Base-by-base conservation (phyloP, 2,329 filamentous ascomycete species). In the Juglanconis juglandina region DNA sequence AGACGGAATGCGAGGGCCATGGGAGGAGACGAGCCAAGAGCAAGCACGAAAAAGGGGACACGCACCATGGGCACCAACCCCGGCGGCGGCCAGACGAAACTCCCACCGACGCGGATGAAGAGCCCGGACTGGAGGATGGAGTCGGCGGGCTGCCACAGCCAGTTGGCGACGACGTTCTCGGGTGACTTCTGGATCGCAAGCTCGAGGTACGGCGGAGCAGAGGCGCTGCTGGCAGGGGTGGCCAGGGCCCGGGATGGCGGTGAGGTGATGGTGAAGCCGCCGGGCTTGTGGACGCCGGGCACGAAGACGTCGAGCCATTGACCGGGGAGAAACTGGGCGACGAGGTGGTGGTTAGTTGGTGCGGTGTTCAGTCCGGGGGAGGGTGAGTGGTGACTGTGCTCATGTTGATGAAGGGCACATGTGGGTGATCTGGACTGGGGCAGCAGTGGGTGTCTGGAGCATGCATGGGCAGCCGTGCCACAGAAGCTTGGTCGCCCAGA, bases 241-340 rank as follows among this genome's bases (percentile, higher is more conserved):
- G 3, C 33, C 39, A 11, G 63, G 66, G 84, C 81, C 58, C 80
- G 76, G 47, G 80, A 81, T 0, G 91, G 91, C 0, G 88, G 77
- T 1, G 90, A 95, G 6, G 91, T 94, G 65, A 96, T 89, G 47
- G 92, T 96, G 78, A 96, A 96, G 60, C 92, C 92, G 39, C 92
- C 92, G 3, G 91, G 87, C 70, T 88, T 86, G 48, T 81, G 68
- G 49, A 91, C 76, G 42, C 77, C 79, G 1, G 92, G 91, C 56
- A 92, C 83, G 71, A 89, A 88, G 6, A 92, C 87, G 71, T 96
- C 92, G 59, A 96, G 81, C 91, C 92, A 96, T 79, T 96, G 92
- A 57, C 92, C 92, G 5, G 92, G 86, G 5, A 87, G 80, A 74
- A 95, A 96, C 81, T 90, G 72, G 48, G 75, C 70, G 61, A 68